phyloP scores from a whole-genome alignment of 768 basidiomycete species.

The Leccinum subtestaceum region DNA sequence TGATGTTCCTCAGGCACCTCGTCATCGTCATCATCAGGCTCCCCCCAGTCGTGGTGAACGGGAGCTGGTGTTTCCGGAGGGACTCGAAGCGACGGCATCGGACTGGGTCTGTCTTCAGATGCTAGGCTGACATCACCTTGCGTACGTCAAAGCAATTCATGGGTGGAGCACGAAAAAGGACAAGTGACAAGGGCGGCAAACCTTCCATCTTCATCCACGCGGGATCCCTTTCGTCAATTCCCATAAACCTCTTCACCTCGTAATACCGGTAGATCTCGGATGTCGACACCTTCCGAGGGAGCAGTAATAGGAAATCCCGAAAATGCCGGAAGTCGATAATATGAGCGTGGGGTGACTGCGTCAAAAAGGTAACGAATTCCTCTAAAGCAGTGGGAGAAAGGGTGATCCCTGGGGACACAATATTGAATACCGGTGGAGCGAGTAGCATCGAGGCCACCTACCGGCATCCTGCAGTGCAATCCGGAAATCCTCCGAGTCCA shows the following conservation, averaged over 20 bases:
- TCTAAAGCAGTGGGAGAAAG: constrained; percentile 65
- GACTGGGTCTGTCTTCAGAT: constrained; percentile 67
- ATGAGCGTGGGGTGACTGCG: constrained; percentile 66
- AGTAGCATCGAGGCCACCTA: constrained; percentile 33
- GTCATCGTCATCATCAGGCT: constrained; percentile 50
- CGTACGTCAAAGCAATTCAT: constrained; percentile 25
- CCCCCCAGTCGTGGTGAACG: constrained; percentile 34
- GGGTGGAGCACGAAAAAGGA: constrained; percentile 11
- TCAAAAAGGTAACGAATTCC: constrained; percentile 80
- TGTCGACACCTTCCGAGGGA: constrained; percentile 78
- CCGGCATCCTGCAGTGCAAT: constrained; percentile 72
- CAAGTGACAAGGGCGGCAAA: constrained; percentile 30
- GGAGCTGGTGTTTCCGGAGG: constrained; percentile 14
- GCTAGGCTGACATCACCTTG: constrained; percentile 76
- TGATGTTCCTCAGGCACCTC: constrained; percentile 62
- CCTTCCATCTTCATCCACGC: constrained; percentile 91
- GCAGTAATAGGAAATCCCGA: constrained; percentile 82
- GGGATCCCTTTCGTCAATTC: constrained; percentile 73
- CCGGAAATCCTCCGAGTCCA: constrained; percentile 64
- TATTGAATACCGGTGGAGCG: constrained; percentile 18
- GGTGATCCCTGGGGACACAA: constrained; percentile 55
- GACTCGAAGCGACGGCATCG: constrained; percentile 18
- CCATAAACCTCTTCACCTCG: constrained; percentile 62
- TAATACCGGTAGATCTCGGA: constrained; percentile 87
- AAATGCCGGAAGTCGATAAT: constrained; percentile 81